A percentile compares a stretch with the other conserved stretches of the same genome.
Evolutionary conservation across 2,329 filamentous ascomycete genomes (phyloP).

Genomic region (Arthroderma sp.): DNA sequence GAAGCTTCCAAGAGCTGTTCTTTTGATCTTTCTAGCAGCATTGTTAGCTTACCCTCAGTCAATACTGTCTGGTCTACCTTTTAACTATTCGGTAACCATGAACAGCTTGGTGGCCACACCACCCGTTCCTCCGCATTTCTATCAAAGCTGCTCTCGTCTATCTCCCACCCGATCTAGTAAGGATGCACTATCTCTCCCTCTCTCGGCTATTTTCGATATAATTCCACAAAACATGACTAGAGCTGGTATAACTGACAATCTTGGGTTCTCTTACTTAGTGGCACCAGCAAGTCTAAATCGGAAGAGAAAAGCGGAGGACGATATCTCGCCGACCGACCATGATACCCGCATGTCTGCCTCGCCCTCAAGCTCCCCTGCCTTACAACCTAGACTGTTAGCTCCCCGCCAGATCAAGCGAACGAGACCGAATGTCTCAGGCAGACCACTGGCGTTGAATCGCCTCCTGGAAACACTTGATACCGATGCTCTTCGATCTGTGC

Average conservation of each 20-base stretch:
- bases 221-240: too few species aligned
- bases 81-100: slow-evolving; percentile 33
- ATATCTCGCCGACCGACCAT: slow-evolving; percentile 38
- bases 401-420: slow-evolving; percentile 54
- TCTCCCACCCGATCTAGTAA: slow-evolving; percentile 48
- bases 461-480: slow-evolving; percentile 90
- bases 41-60: slow-evolving; percentile 7
- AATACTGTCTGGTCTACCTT: slow-evolving; percentile 13
- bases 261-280: slow-evolving; percentile 16
- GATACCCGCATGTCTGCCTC: slow-evolving; percentile 87
- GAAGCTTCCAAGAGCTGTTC: background rate
- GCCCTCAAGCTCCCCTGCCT: slow-evolving; percentile 66
- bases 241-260: slow-evolving; percentile 5
- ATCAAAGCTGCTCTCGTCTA: slow-evolving; percentile 42
- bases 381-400: slow-evolving; percentile 54
- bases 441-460: slow-evolving; percentile 54
- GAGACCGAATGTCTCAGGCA: slow-evolving; percentile 55
- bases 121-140: slow-evolving; percentile 50
- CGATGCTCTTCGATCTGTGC: slow-evolving; percentile 66
- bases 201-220: slow-evolving; percentile 2
- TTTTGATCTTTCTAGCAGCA: slow-evolving; percentile 18
- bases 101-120: slow-evolving; percentile 47
- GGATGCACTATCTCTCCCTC: slow-evolving; percentile 16
- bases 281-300: slow-evolving; percentile 33
- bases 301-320: slow-evolving; percentile 82